A percentile compares a stretch with the other conserved stretches of the same genome.
These are phyloP conservation scores for Alternaria incomplexa DNA, from an alignment of 2,329 filamentous ascomycete species.

Conservation along the genomic window DNA sequence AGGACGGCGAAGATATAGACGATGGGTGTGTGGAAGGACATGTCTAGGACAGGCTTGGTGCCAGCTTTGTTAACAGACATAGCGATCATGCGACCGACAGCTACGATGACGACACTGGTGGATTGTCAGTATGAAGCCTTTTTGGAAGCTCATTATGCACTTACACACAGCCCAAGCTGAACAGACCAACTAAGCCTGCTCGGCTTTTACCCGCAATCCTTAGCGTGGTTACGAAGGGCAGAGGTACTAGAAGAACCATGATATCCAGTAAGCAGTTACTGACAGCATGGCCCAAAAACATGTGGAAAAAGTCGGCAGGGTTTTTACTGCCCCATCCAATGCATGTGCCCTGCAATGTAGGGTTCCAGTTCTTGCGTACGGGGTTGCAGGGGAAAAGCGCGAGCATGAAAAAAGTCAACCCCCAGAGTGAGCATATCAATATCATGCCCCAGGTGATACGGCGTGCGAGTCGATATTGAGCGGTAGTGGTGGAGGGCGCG, in stretches of 20 bases:
- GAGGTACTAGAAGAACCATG: slow-evolving; percentile 36
- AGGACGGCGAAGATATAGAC: slow-evolving; percentile 45
- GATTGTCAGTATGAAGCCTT: not conserved
- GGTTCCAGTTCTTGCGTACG: slow-evolving; percentile 41
- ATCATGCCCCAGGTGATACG: slow-evolving; percentile 29
- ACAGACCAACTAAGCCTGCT: slow-evolving; percentile 37
- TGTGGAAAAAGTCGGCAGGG: slow-evolving; percentile 32
- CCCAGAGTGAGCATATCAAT: slow-evolving; percentile 35
- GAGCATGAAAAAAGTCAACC: slow-evolving; percentile 36
- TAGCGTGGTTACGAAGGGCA: slow-evolving; percentile 41
- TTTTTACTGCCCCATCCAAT: slow-evolving; percentile 46
- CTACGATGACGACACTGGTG: slow-evolving; percentile 35
- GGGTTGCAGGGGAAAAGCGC: slow-evolving; percentile 41
- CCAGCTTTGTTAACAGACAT: slow-evolving; percentile 39
- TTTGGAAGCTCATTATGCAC: slow-evolving; percentile 30
- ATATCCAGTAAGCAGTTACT: slow-evolving; percentile 45
- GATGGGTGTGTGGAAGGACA: slow-evolving; percentile 36
- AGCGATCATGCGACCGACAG: slow-evolving; percentile 37
- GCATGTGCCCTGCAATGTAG: slow-evolving; percentile 29
- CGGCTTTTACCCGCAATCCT: slow-evolving; percentile 39
- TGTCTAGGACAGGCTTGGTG: slow-evolving; percentile 40
- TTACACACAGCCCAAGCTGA: slow-evolving; percentile 43
- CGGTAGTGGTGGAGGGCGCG: slow-evolving; percentile 10
- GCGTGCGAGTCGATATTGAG: slow-evolving; percentile 21
- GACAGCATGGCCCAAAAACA: slow-evolving; percentile 37